A percentile compares a stretch with the other conserved stretches of the same genome.
These are phyloP conservation scores for Ailanthus altissimus DNA, from an alignment of 345 rosid genomes.

Conservation along the genomic window DNA sequence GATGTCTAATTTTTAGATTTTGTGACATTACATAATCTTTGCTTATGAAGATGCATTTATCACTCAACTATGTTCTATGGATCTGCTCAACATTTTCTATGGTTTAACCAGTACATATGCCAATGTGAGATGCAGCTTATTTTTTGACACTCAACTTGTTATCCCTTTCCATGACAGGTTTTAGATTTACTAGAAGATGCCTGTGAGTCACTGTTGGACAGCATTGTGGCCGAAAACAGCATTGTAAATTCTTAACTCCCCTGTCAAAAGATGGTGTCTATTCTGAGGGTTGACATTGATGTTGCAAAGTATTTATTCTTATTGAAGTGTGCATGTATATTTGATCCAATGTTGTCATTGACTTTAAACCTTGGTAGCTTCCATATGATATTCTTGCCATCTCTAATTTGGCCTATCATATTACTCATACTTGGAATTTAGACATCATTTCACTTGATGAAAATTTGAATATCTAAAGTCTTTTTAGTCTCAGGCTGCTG, in stretches of 20 bases:
- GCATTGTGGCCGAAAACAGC: slow-evolving; percentile 49
- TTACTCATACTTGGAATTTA: neutral
- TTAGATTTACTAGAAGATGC: slow-evolving; percentile 91
- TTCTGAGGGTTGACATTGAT: neutral
- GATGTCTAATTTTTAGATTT: neutral
- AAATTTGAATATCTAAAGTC: neutral
- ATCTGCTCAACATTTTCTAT: neutral
- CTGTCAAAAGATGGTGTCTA: slow-evolving; percentile 8
- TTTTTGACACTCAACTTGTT: neutral
- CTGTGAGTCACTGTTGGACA: slow-evolving; percentile 82
- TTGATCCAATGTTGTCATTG: neutral
- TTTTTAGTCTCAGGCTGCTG: neutral
- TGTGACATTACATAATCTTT: neutral
- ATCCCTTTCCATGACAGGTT: slow-evolving; percentile 47
- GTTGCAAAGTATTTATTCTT: neutral
- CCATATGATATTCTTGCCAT: neutral
- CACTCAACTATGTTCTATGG: neutral
- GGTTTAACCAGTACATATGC: too few relatives aligned
- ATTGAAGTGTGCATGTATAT: too few relatives aligned
- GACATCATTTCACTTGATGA: neutral
- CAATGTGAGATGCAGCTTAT: neutral
- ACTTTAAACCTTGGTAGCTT: neutral
- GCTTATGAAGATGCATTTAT: neutral
- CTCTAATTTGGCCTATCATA: neutral
- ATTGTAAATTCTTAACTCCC: slow-evolving; percentile 11